Percentiles rank a stretch among this genome's conserved stretches.
These are phyloP conservation scores for Crataegus laevigata DNA, from an alignment of 306 rosid genomes.

Conservation along the genomic window DNA sequence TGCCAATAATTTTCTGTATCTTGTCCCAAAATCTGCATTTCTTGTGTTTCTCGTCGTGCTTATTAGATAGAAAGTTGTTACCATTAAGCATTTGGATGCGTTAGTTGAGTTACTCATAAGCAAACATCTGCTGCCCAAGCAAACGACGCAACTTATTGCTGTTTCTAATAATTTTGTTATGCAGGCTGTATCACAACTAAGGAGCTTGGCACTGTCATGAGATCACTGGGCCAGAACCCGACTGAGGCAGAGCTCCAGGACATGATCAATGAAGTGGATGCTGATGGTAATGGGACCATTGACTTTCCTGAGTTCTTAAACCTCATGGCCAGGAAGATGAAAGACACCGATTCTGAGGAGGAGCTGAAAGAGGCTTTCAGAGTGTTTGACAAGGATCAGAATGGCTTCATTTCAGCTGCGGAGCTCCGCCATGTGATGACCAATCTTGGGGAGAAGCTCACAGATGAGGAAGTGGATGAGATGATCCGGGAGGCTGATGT, in stretches of 20 bases:
- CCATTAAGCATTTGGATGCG: neutral
- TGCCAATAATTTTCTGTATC: neutral
- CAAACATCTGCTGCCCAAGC: neutral
- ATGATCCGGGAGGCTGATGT: slow-evolving; percentile 7
- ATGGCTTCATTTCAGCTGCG: slow-evolving; percentile 5
- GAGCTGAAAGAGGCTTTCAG: slow-evolving; percentile 8
- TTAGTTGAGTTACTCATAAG: neutral
- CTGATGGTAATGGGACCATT: slow-evolving; percentile 2
- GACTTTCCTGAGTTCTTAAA: slow-evolving; percentile 7
- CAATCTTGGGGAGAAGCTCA: slow-evolving; percentile 1
- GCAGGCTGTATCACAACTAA: slow-evolving; percentile 2
- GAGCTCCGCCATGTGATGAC: slow-evolving; percentile 13
- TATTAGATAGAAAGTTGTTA: neutral
- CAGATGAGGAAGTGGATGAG: slow-evolving; percentile 3
- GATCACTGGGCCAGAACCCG: neutral
- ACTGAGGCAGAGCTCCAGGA: slow-evolving; percentile 3
- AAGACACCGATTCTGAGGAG: slow-evolving; percentile 10
- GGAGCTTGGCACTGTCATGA: neutral
- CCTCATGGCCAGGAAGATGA: slow-evolving; percentile 10
- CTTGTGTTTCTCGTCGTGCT: neutral
- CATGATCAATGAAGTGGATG: slow-evolving; percentile 4
- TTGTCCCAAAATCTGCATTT: neutral
- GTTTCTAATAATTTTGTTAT: neutral
- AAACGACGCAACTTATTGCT: neutral
- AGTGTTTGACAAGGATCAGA: slow-evolving; percentile 12